Base-by-base conservation (phyloP, 164 flowering plant genomes). In the Paratinospora sagittata region DNA sequence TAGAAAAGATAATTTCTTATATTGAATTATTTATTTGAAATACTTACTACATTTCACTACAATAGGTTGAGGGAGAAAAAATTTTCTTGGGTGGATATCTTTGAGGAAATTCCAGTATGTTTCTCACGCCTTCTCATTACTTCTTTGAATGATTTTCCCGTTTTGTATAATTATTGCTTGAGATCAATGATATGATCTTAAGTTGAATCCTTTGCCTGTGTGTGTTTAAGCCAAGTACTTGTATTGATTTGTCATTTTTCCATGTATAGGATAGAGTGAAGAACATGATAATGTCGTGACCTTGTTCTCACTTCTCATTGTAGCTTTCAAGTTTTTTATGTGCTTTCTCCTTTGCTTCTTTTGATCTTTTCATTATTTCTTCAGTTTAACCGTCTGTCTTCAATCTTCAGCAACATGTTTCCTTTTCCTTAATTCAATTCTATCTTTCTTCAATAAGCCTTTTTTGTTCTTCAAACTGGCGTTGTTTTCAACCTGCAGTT, bases 101-200 rank as follows among this genome's bases (percentile, higher is more conserved):
- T 96, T 84, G 98, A 96, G 78, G 99, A 96, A 80, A 93, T 96
- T 33, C 99, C 98, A 75, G 98, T 96, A 88, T 69, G 97, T 73
- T 66, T 45, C 55, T 69, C 63, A 45, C 65, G 27, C 78, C 60
- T 70, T 17, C 17, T 37, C 43, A 12, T 74, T 58, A 33, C 11
- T 41, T 45, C 33, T 68, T 19, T 67, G 17, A 43, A 14, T 69
- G 23, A 33, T 34, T 39, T 60, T 41, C 14, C 27, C 12, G 30
- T 23, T 33, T 26, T 72, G n/a, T 37, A 8, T n/a, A 19, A 45
- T 67, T 26, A 63, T 13, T 14, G 33, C 14, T 12, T 49, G 57
- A 19, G 57, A 49, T 49, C n/a, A n/a, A 19, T 63, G 11, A 5
- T 63, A 3, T 23, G 36, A 11, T 63, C n/a, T 27, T 16, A 27